A percentile compares a stretch with the other conserved stretches of the same genome.
Evolutionary conservation across 495 filamentous ascomycete species (phyloP).

Genomic region (Arthonia radiata): DNA sequence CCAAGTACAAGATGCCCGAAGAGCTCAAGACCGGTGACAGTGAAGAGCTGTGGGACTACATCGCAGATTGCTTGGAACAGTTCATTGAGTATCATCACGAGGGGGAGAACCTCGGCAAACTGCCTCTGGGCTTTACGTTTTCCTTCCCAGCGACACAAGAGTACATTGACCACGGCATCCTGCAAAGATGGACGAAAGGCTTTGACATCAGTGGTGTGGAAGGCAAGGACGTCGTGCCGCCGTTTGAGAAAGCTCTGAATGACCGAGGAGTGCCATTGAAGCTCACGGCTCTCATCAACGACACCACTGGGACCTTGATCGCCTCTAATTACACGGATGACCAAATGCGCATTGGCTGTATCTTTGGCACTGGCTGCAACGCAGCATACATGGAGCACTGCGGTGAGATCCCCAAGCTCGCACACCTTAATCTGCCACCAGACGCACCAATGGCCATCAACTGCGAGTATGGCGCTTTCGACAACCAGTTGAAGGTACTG

Average conservation of each 20-base stretch:
- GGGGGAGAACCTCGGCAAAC: slow-evolving; percentile 32
- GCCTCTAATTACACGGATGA: slow-evolving; percentile 86
- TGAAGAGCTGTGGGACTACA: slow-evolving; percentile 92
- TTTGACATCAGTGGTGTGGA: slow-evolving; percentile 96
- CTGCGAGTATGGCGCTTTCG: slow-evolving; percentile 97
- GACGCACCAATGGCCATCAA: slow-evolving; percentile 91
- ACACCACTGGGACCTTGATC: slow-evolving; percentile 97
- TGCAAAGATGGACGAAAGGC: slow-evolving; percentile 97
- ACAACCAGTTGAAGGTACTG: slow-evolving; percentile 84
- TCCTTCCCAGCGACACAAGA: slow-evolving; percentile 93
- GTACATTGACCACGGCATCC: slow-evolving; percentile 82
- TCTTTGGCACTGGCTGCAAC: slow-evolving; percentile 96
- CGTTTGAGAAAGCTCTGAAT: slow-evolving; percentile 62
- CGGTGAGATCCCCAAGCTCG: slow-evolving; percentile 80
- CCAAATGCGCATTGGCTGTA: slow-evolving; percentile 83
- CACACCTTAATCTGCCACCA: slow-evolving; percentile 74
- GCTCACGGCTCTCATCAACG: slow-evolving; percentile 82
- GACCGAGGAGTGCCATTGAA: slow-evolving; percentile 77
- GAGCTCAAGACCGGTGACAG: slow-evolving; percentile 76
- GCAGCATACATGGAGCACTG: slow-evolving; percentile 93
- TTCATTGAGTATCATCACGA: slow-evolving; percentile 84
- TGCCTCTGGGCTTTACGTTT: slow-evolving; percentile 92
- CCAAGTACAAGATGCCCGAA: slow-evolving; percentile 92
- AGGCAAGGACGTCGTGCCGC: slow-evolving; percentile 80
- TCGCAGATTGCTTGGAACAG: slow-evolving; percentile 88